phyloP scores from a whole-genome alignment of 345 rosid genomes.

The Boechera retrofracta region DNA sequence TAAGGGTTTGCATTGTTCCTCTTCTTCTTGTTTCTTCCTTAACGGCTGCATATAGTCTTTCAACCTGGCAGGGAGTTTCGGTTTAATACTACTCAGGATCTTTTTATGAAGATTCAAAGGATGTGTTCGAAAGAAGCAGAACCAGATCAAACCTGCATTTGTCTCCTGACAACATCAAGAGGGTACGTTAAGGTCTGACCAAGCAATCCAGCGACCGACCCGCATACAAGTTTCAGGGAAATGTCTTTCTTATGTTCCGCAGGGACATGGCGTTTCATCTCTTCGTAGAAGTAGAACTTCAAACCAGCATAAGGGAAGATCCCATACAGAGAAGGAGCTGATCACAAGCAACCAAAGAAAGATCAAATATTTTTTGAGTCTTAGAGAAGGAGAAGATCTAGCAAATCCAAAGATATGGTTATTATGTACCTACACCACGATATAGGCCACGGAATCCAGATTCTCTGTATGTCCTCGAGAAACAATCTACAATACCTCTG shows the following conservation, averaged over 20 bases:
- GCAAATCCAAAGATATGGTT: constrained; percentile 24
- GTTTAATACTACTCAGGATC: constrained; percentile 12
- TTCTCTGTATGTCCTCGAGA: constrained; percentile 69
- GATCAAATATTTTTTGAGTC: constrained; percentile 1
- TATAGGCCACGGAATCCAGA: constrained; percentile 83
- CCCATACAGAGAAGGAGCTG: constrained; percentile 95
- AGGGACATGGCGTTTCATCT: constrained; percentile 91
- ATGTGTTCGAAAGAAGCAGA: neutral
- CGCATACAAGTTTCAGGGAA: constrained; percentile 73
- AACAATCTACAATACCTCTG: constrained; percentile 83
- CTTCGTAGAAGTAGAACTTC: constrained; percentile 95
- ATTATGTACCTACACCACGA: constrained; percentile 85
- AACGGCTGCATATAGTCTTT: constrained; percentile 59
- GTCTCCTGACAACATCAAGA: constrained; percentile 97
- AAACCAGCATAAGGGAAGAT: constrained; percentile 97
- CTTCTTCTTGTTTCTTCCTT: constrained; percentile 61
- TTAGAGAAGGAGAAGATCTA: constrained; percentile 13
- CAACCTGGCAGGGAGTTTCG: constrained; percentile 55
- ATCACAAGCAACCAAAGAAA: constrained; percentile 28
- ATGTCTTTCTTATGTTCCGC: constrained; percentile 75
- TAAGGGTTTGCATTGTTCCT: constrained; percentile 68
- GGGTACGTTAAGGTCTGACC: constrained; percentile 98
- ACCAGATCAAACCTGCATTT: constrained; percentile 75
- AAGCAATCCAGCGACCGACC: constrained; percentile 85
- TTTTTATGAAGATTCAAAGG: neutral